Evolutionary conservation across 306 rosid genomes (phyloP), one percentile per base, ranked within the genome.

Genomic region (Castanospermum australe): DNA sequence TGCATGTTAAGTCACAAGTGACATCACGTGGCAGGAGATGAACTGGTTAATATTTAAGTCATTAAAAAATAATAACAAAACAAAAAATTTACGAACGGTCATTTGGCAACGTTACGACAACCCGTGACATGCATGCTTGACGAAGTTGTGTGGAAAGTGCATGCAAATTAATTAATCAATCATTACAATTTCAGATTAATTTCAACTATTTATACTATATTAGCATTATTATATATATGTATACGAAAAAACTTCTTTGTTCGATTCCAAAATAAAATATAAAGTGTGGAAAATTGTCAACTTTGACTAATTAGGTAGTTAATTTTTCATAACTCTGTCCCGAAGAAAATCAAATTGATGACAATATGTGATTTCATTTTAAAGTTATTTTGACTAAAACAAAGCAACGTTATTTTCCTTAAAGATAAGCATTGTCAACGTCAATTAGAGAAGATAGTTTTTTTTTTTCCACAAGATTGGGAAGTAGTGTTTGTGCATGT

Each of bases 131-230:
- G 30, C 13, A 22, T 67, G 30, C 60, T 42, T 20, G n/a, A 42
- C 63, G 77, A 79, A 68, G 44, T 52, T 32, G 44, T 38, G 14
- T 30, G 69, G 78, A 79, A 79, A 50, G 7, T 71, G 51, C 66
- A 2, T 66, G 45, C 39, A 35, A 47, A 61, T 54, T 20, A 0
- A 61, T 54, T 20, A 0, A 52, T 35, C 18, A 47, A 25, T 47
- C 41, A 0, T 68, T 28, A n/a, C 73, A 66, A 39, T 21, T 66
- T 13, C 12, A 50, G 12, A 71, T 33, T 18, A 32, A 17, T 70
- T 70, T 50, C 61, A 50, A 20, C 17, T 1, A 2, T 5, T 5
- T 2, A 17, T 3, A 69, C 22, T 18, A 7, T 54, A 36, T 21
- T 6, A 45, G 51, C 51, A 45, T 45, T 45, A 15, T 68, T 25